Conservation (phyloP, 108 stramenopile species). For the Skeletonema grethae region DNA sequence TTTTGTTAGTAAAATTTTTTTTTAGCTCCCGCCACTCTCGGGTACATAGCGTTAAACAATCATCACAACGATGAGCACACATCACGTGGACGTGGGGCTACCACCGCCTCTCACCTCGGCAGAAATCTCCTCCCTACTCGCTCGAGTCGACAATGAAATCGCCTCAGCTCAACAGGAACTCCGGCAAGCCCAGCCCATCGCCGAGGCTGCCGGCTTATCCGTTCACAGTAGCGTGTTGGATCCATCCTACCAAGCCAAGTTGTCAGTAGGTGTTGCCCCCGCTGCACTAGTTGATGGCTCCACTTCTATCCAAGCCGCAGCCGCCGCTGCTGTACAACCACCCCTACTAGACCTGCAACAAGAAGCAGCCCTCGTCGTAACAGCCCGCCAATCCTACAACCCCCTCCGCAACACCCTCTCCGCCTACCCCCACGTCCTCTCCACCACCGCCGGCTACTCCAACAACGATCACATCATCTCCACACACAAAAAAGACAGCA, state of each 20-base stretch:
- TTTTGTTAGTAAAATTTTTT: no score
- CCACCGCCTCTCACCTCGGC: neutral
- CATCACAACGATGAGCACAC: neutral
- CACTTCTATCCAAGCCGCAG: neutral
- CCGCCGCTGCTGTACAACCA: neutral
- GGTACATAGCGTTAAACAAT: no score
- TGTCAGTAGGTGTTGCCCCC: neutral
- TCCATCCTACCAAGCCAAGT: conserved; percentile 18
- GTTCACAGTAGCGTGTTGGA: conserved; percentile 49
- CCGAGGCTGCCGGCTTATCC: conserved; percentile 55
- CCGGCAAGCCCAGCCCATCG: conserved; percentile 42
- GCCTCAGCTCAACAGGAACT: conserved; percentile 46
- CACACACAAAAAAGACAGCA: conserved; percentile 53
- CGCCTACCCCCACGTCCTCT: conserved; percentile 45
- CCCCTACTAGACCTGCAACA: conserved; percentile 6
- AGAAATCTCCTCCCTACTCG: conserved; percentile 21
- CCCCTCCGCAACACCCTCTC: conserved; percentile 41
- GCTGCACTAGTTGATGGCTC: neutral
- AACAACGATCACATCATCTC: conserved; percentile 80
- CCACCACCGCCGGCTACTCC: conserved; percentile 79
- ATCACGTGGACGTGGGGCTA: neutral
- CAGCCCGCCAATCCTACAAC: conserved; percentile 41
- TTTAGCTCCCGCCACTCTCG: no score
- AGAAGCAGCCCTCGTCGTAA: conserved; percentile 29
- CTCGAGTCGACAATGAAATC: conserved; percentile 35